A percentile compares a stretch with the other conserved stretches of the same genome.
Evolutionary conservation across 164 flowering plant genomes (phyloP).

Genomic region (Sedum album): DNA sequence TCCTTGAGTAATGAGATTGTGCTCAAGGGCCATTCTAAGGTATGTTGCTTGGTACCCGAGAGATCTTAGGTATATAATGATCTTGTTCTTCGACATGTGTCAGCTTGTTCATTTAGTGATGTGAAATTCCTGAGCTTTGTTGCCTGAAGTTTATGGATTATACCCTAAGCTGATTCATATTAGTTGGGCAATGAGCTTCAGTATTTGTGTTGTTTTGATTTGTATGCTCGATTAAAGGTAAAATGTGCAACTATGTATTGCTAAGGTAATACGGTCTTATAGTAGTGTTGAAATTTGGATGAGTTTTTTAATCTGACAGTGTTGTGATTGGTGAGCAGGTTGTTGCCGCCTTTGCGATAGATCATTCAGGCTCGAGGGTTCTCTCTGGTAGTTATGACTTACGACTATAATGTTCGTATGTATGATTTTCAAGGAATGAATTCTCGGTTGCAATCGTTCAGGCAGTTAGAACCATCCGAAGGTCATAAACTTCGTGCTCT

Average conservation of each 20-base stretch:
- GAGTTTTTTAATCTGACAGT: neutral
- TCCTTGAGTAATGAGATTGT: slow-evolving; percentile 89
- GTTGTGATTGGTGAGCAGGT: slow-evolving; percentile 39
- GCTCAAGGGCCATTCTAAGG: slow-evolving; percentile 90
- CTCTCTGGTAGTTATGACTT: slow-evolving; percentile 96
- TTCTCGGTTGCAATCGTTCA: slow-evolving; percentile 73
- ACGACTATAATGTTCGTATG: slow-evolving; percentile 90
- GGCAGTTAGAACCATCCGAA: slow-evolving; percentile 93
- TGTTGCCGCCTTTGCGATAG: slow-evolving; percentile 87
- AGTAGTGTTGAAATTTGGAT: slow-evolving; percentile 6
- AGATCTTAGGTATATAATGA: too few relatives aligned
- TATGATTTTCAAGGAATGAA: slow-evolving; percentile 99
- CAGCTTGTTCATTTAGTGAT: too few relatives aligned
- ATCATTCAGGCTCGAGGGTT: slow-evolving; percentile 92
- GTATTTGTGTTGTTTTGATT: too few relatives aligned
- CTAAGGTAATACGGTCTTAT: too few relatives aligned
- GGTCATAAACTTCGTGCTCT: slow-evolving; percentile 91
- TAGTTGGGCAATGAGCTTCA: too few relatives aligned
- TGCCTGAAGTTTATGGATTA: neutral
- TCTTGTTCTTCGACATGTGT: too few relatives aligned
- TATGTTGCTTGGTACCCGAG: slow-evolving; percentile 19
- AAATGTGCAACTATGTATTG: too few relatives aligned
- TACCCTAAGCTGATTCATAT: neutral
- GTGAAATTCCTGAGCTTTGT: too few relatives aligned
- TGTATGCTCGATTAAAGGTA: too few relatives aligned